A percentile compares a stretch with the other conserved stretches of the same genome.
Evolutionary conservation across 164 flowering plant genomes (phyloP).

Genomic region (Kalanchoe fedtschenkoi): DNA sequence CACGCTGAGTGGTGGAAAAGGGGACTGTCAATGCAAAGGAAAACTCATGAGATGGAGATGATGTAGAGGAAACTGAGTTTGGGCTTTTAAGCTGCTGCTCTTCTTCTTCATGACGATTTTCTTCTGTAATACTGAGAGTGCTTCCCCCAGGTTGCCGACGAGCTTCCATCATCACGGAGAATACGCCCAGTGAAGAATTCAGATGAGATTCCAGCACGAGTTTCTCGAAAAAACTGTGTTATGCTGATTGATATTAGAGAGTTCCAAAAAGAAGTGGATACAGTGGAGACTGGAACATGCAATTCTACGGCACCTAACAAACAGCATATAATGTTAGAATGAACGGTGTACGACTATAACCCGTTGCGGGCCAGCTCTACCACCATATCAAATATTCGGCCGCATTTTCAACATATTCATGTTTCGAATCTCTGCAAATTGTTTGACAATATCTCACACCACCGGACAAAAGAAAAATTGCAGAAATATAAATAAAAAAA

Average conservation of each 20-base stretch:
- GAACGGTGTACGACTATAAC: not conserved
- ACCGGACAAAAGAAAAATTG: too few species aligned
- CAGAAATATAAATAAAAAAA: not conserved
- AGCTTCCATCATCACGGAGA: not conserved
- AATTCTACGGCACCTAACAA: not conserved
- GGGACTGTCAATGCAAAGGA: constrained; percentile 42
- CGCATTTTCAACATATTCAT: too few species aligned
- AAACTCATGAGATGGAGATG: constrained; percentile 86
- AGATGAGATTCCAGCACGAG: not conserved
- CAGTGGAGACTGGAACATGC: not conserved
- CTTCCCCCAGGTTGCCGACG: not conserved
- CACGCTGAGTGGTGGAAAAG: constrained; percentile 17
- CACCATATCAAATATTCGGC: too few species aligned
- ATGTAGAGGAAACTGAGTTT: constrained; percentile 29
- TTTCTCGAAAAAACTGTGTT: too few species aligned
- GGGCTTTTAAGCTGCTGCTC: not conserved
- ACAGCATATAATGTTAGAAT: not conserved
- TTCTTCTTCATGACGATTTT: not conserved
- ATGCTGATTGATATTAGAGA: not conserved
- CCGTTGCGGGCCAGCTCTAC: too few species aligned
- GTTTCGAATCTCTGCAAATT: too few species aligned
- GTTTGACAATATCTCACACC: too few species aligned
- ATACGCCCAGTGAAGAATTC: not conserved
- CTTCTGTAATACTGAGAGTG: not conserved
- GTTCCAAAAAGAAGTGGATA: not conserved